Conservation (phyloP, 805 yeast genomes). For the Starmerella geochares region DNA sequence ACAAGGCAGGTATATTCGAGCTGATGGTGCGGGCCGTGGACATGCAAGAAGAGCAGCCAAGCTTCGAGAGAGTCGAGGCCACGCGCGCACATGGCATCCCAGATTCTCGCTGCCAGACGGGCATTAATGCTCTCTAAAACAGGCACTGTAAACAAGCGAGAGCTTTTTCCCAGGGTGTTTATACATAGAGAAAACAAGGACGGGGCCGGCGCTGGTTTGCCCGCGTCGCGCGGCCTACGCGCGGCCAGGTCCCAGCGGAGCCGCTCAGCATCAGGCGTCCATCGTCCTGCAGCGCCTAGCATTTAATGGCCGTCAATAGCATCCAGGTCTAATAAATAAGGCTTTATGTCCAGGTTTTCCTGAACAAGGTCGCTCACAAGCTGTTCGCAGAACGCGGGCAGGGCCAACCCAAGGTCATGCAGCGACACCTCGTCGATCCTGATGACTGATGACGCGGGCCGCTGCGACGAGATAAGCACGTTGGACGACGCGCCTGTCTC, state of each 20-base stretch:
- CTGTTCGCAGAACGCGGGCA: conserved; percentile 10
- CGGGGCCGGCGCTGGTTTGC: background rate
- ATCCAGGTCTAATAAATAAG: conserved; percentile 7
- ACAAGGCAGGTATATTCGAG: background rate
- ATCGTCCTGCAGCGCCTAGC: background rate
- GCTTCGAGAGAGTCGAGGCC: conserved; percentile 14
- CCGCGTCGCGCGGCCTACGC: background rate
- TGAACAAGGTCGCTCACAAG: conserved; percentile 14
- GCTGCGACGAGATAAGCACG: conserved; percentile 10
- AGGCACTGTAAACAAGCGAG: background rate
- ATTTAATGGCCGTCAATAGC: background rate
- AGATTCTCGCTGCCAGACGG: background rate
- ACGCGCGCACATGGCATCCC: conserved; percentile 6
- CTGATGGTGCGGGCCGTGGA: background rate
- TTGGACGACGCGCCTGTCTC: background rate
- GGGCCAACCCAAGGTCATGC: background rate
- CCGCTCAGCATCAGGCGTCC: conserved; percentile 15
- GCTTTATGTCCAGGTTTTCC: conserved; percentile 5
- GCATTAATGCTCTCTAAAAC: background rate
- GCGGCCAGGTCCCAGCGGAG: conserved; percentile 10
- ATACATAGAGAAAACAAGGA: conserved; percentile 5
- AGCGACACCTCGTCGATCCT: conserved; percentile 9
- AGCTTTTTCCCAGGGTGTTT: background rate
- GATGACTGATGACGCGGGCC: conserved; percentile 9
- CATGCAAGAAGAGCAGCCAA: conserved; percentile 12